Conservation (phyloP, 208 protist species). For the Naegleria gruberi region DNA sequence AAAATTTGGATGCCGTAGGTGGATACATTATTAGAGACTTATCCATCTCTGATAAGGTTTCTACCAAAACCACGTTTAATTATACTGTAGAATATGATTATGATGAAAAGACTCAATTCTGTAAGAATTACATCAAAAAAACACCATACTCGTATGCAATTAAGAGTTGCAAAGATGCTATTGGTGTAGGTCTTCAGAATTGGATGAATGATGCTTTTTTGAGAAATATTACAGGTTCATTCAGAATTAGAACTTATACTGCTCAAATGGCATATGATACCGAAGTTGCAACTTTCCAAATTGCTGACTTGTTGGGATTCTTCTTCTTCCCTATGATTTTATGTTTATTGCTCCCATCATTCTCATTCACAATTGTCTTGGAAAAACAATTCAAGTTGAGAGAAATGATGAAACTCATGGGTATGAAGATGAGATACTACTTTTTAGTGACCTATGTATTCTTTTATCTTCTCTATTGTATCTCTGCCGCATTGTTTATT, state of each 20-base stretch:
- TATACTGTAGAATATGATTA: background rate
- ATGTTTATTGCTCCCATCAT: background rate
- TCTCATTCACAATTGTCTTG: conserved; percentile 11
- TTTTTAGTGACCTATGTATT: background rate
- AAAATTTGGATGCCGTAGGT: background rate
- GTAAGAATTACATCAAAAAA: background rate
- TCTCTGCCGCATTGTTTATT: background rate
- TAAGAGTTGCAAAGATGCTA: background rate
- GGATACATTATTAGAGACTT: background rate
- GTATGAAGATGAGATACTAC: conserved; percentile 10
- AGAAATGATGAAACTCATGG: conserved; percentile 30
- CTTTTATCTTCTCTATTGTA: background rate
- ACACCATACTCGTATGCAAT: background rate
- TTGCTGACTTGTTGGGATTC: background rate
- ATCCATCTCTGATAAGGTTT: background rate
- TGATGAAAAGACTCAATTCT: background rate
- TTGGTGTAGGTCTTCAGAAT: background rate
- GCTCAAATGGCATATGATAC: background rate
- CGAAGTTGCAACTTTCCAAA: background rate
- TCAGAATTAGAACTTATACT: background rate
- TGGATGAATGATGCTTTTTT: conserved; percentile 3
- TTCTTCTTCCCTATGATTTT: background rate
- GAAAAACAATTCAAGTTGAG: conserved; percentile 25
- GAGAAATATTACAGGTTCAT: background rate
- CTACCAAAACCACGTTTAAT: background rate